A percentile compares a stretch with the other conserved stretches of the same genome.
Evolutionary conservation across 1,284 basidiomycete species (phyloP).

Genomic region (Xerocomus nothofagi): DNA sequence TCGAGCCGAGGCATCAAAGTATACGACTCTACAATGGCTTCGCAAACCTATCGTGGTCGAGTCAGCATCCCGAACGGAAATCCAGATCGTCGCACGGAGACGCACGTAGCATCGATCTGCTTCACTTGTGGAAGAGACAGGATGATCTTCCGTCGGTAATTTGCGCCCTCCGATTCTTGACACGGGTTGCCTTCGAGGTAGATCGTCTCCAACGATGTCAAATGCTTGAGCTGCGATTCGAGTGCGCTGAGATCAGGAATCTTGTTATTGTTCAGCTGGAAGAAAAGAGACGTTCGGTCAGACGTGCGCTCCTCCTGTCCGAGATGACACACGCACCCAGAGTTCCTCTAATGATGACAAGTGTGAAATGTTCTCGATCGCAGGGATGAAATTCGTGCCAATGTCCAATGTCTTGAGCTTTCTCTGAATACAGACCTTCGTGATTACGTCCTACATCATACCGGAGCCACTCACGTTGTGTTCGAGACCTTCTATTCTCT

Average conservation of each 20-base stretch:
- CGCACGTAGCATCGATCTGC: slow-evolving; percentile 95
- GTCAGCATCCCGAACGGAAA: slow-evolving; percentile 6
- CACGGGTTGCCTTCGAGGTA: slow-evolving; percentile 96
- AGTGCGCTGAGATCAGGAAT: slow-evolving; percentile 70
- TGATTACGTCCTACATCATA: neutral
- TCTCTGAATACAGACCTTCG: slow-evolving; percentile 41
- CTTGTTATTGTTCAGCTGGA: slow-evolving; percentile 85
- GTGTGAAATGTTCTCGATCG: slow-evolving; percentile 81
- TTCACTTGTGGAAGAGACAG: slow-evolving; percentile 84
- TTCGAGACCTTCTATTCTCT: slow-evolving; percentile 83
- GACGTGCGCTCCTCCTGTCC: neutral
- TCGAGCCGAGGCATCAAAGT: neutral
- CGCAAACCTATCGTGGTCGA: slow-evolving; percentile 18
- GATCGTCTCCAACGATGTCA: slow-evolving; percentile 77
- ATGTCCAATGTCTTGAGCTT: slow-evolving; percentile 88
- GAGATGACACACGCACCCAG: slow-evolving; percentile 71
- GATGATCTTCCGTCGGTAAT: slow-evolving; percentile 89
- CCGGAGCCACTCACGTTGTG: slow-evolving; percentile 59
- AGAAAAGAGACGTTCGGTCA: neutral
- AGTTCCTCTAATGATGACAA: slow-evolving; percentile 82
- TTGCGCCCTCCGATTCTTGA: slow-evolving; percentile 74
- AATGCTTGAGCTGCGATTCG: slow-evolving; percentile 71
- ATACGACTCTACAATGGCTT: slow-evolving; percentile 17
- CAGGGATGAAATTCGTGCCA: slow-evolving; percentile 80
- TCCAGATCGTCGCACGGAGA: slow-evolving; percentile 16